Conservation (phyloP, 164 flowering plant genomes). For the Vitis vinifera region ASM3070453v1 NC_081807.1:1742001-1742500, state of each 20-base stretch:
- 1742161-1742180: conserved; percentile 98
- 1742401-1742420: conserved; percentile 91
- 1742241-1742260: conserved; percentile 80
- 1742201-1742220: conserved; percentile 93
- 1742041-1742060: conserved; percentile 40
- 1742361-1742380: conserved; percentile 78
- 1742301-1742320: neutral
- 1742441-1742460: neutral
- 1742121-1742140: neutral
- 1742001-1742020: conserved; percentile 93
- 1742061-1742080: neutral
- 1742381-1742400: conserved; percentile 92
- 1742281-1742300: neutral
- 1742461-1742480: neutral
- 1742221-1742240: conserved; percentile 93
- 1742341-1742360: conserved; percentile 75
- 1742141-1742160: conserved; percentile 98
- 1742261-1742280: conserved; percentile 3
- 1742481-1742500: neutral
- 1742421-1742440: conserved; percentile 64
- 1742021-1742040: conserved; percentile 97
- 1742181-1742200: conserved; percentile 84
- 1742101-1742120: neutral
- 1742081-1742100: neutral
- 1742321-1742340: neutral